Base-by-base conservation (phyloP, 179 eudicot species). In the Beta lomatogona region DNA sequence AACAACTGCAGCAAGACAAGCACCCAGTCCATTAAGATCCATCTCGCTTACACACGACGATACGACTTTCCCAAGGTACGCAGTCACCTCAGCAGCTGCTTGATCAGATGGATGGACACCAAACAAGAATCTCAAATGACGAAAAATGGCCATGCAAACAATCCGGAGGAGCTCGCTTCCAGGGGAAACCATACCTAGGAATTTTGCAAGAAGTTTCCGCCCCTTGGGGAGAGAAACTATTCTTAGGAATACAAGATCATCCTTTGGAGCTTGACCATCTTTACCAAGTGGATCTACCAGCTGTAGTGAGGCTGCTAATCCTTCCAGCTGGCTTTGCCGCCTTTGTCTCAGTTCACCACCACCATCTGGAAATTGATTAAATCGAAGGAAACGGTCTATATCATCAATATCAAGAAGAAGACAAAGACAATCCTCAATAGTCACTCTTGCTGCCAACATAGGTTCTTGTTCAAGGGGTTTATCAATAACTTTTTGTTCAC, bases 1-100 rank as follows among this genome's bases (percentile, higher is more conserved):
- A 63, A 93, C 99, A 13, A 97, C 97, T 12, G 98, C 93, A 81
- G 98, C 99, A 65, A 97, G 92, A 86, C 99, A 97, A 9, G 97
- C 97, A 82, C 97, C 90, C 14, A 97, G 88, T 9, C 94, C 86
- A 82, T 89, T 91, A 69, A 97, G 96, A 82, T 97, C 97, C 98
- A 97, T 92, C 52, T 83, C 88, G 60, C 77, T 77, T 44, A 92
- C 86, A 81, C 94, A 86, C 15, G 85, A 66, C 13, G 95, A 90
- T 25, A 94, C 89, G 9, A 86, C 63, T 75, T 77, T 91, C 18
- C 86, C 97, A n/a, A 97, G 95, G 67, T 83, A 81, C 9, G 70
- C 82, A 25, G 88, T 89, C n/a, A 91, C 88, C 78, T 88, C 87
- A 12, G 91, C 86, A 48, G 91, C 84, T 45, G 82, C 84, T 9